phyloP scores from a whole-genome alignment of 306 rosid genomes.

The Castanea mollissima region DNA sequence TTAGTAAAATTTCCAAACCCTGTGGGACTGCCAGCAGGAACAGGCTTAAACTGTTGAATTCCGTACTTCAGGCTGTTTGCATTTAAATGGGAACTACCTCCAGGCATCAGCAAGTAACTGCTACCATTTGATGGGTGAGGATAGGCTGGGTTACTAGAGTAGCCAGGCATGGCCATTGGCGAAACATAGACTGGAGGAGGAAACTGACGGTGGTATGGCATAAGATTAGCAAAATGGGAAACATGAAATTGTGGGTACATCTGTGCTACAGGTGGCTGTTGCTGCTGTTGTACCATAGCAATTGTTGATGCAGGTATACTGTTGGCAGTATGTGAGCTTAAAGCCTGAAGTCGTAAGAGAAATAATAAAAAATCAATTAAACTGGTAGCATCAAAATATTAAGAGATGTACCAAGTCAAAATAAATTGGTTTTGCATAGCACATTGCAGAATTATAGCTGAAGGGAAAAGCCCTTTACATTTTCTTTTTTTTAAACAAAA shows the following conservation, averaged over 20 bases:
- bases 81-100: conserved; percentile 85
- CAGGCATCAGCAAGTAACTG: conserved; percentile 92
- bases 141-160: conserved; percentile 79
- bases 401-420: neutral
- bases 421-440: neutral
- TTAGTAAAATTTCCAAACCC: conserved; percentile 83
- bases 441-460: neutral
- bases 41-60: conserved; percentile 89
- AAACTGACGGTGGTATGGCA: conserved; percentile 93
- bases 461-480: neutral
- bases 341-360: conserved; percentile 42
- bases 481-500: no score
- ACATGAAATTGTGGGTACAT: conserved; percentile 98
- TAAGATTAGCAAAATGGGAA: conserved; percentile 77
- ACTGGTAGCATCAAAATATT: neutral
- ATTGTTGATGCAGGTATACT: conserved; percentile 64
- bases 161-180: conserved; percentile 96
- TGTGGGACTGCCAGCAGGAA: conserved; percentile 78
- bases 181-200: conserved; percentile 92
- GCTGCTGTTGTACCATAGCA: conserved; percentile 78
- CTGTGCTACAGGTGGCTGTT: conserved; percentile 71
- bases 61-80: conserved; percentile 88
- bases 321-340: conserved; percentile 56
- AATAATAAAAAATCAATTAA: conserved; percentile 4
- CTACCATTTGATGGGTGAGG: conserved; percentile 87